A percentile compares a stretch with the other conserved stretches of the same genome.
Conservation (phyloP, 2,329 filamentous ascomycete genomes). For the Penicillium thymicola region DNA sequence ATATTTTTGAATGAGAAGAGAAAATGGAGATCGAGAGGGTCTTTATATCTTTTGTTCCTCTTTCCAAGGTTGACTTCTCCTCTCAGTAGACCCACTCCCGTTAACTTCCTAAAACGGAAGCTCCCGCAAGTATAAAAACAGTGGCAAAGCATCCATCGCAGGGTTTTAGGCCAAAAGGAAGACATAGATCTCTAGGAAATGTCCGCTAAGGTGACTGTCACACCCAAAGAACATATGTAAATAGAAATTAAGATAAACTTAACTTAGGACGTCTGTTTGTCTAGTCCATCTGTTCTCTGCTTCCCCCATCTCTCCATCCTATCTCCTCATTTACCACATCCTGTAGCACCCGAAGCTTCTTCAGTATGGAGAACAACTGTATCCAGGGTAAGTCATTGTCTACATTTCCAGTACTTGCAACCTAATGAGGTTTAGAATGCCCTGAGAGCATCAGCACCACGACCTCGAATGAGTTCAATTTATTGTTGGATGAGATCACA, state of each 20-base stretch:
- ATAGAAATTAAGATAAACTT: neutral
- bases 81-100: neutral
- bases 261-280: neutral
- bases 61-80: neutral
- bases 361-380: neutral
- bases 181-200: neutral
- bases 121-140: neutral
- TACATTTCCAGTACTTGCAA: neutral
- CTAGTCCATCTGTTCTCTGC: neutral
- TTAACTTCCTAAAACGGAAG: slow-evolving; percentile 2
- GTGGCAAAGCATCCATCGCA: neutral
- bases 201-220: too few relatives aligned
- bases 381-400: neutral
- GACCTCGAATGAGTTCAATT: neutral
- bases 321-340: neutral
- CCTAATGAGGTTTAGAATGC: neutral
- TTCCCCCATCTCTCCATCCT: neutral
- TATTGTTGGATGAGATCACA: slow-evolving; percentile 1
- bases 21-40: neutral
- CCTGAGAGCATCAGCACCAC: neutral
- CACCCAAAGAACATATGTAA: neutral
- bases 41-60: neutral
- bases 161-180: neutral
- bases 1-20: neutral
- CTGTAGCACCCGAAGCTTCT: neutral